Conservation (phyloP, 208 protist species). For the Phytomonas serpens region DNA sequence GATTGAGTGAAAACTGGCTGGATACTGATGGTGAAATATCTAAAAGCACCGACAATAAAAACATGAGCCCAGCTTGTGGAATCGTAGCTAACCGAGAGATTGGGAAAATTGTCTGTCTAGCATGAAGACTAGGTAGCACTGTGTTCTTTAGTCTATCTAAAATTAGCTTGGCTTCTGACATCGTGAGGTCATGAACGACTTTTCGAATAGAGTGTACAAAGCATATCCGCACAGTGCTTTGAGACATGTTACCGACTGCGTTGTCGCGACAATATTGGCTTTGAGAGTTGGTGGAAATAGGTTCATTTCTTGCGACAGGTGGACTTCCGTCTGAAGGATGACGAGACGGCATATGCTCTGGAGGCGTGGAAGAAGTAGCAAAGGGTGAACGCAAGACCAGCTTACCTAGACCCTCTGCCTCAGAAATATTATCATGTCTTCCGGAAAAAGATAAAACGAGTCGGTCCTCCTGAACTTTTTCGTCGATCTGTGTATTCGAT, state of each 20-base stretch:
- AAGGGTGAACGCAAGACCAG: not conserved
- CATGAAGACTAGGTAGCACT: slow-evolving; percentile 48
- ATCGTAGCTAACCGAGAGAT: slow-evolving; percentile 52
- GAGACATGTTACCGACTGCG: slow-evolving; percentile 6
- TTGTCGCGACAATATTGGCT: not conserved
- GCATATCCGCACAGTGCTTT: slow-evolving; percentile 9
- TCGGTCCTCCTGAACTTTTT: not conserved
- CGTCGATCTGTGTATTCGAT: not conserved
- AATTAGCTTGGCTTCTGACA: slow-evolving; percentile 61
- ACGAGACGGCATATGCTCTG: not conserved
- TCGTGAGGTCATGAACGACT: slow-evolving; percentile 44
- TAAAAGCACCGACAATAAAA: slow-evolving; percentile 81
- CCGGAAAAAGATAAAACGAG: not conserved
- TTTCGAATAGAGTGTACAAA: slow-evolving; percentile 65
- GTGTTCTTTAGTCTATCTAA: slow-evolving; percentile 24
- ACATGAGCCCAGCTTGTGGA: slow-evolving; percentile 64
- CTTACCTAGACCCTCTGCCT: not conserved
- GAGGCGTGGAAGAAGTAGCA: not conserved
- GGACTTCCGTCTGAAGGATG: slow-evolving; percentile 8
- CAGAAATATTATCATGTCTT: not conserved
- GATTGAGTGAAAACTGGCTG: slow-evolving; percentile 35
- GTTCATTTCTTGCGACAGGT: not conserved
- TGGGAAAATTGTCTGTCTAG: slow-evolving; percentile 56
- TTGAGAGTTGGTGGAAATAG: not conserved
- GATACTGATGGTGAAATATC: slow-evolving; percentile 54